These are phyloP conservation scores for Symbiotaphrina buchneri DNA, from an alignment of 495 filamentous ascomycete species.

Conservation along the genomic window DNA sequence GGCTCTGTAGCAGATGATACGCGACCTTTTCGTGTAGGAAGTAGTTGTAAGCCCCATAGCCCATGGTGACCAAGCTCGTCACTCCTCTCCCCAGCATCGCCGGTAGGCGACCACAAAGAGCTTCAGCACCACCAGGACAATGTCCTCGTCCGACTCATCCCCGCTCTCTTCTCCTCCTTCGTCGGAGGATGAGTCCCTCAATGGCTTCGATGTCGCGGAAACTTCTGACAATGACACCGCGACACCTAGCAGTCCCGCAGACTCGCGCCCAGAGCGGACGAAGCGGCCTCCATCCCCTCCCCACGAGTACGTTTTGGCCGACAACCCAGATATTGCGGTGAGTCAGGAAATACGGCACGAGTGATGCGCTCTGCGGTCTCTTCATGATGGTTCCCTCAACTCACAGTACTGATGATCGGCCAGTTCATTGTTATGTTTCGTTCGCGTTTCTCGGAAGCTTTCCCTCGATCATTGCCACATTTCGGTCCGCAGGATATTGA, in stretches of 20 bases:
- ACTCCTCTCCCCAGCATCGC: too few relatives aligned
- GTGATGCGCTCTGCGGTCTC: slow-evolving; percentile 15
- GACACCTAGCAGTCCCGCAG: not conserved
- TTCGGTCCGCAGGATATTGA: slow-evolving; percentile 93
- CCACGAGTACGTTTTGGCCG: slow-evolving; percentile 71
- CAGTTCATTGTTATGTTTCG: slow-evolving; percentile 98
- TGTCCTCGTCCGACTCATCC: slow-evolving; percentile 6
- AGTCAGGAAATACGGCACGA: slow-evolving; percentile 20
- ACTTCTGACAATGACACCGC: slow-evolving; percentile 1
- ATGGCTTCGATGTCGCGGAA: not conserved
- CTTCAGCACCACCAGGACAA: slow-evolving; percentile 2
- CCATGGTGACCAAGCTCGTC: too few relatives aligned
- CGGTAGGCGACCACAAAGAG: not conserved
- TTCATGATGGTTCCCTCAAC: slow-evolving; percentile 14
- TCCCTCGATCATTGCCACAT: slow-evolving; percentile 67
- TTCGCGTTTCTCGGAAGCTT: slow-evolving; percentile 71
- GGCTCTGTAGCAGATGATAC: too few relatives aligned
- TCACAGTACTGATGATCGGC: too few relatives aligned
- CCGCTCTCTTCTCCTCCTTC: slow-evolving; percentile 6
- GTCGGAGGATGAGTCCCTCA: slow-evolving; percentile 6
- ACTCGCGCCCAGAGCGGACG: not conserved
- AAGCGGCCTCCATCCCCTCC: slow-evolving; percentile 47
- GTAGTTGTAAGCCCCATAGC: too few relatives aligned
- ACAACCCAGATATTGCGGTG: slow-evolving; percentile 76
- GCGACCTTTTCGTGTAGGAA: too few relatives aligned